phyloP scores from a whole-genome alignment of 2,329 filamentous ascomycete species.

The Arthrinium phaeospermum region DNA sequence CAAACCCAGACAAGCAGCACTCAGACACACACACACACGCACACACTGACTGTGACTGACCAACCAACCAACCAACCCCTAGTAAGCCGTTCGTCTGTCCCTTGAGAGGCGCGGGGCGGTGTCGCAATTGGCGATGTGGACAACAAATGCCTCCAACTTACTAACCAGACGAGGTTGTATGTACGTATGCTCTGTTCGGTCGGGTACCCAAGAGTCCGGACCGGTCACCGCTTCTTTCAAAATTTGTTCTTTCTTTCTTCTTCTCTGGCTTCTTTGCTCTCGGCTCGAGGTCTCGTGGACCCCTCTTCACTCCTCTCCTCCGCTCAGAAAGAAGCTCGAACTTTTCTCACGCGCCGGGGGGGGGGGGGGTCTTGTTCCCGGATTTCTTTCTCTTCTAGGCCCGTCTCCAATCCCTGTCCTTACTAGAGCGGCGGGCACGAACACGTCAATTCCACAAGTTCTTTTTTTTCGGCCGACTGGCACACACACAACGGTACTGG shows the following conservation, averaged over 20 bases:
- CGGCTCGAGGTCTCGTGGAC: slow-evolving; percentile 12
- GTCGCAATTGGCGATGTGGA: slow-evolving; percentile 11
- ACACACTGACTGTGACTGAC: background rate
- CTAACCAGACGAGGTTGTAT: slow-evolving; percentile 13
- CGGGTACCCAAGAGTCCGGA: slow-evolving; percentile 7
- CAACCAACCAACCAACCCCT: slow-evolving; percentile 2
- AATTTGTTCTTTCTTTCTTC: background rate
- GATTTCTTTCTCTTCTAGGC: background rate
- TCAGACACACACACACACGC: background rate
- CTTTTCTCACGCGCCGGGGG: slow-evolving; percentile 11
- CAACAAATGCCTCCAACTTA: background rate
- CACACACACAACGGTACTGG: background rate
- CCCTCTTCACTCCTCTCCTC: slow-evolving; percentile 1
- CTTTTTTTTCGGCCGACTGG: background rate
- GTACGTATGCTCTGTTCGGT: background rate
- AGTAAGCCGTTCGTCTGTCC: background rate
- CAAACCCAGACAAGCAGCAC: background rate
- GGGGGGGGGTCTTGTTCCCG: background rate
- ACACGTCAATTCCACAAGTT: slow-evolving; percentile 17
- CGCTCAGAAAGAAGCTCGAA: background rate
- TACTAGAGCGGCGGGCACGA: slow-evolving; percentile 13
- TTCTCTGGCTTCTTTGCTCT: background rate
- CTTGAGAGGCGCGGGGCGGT: background rate
- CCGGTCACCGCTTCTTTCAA: slow-evolving; percentile 14
- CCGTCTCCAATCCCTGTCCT: background rate